Evolutionary conservation across 139 green algal genomes (phyloP).

Genomic region (Choricystis sp.): DNA sequence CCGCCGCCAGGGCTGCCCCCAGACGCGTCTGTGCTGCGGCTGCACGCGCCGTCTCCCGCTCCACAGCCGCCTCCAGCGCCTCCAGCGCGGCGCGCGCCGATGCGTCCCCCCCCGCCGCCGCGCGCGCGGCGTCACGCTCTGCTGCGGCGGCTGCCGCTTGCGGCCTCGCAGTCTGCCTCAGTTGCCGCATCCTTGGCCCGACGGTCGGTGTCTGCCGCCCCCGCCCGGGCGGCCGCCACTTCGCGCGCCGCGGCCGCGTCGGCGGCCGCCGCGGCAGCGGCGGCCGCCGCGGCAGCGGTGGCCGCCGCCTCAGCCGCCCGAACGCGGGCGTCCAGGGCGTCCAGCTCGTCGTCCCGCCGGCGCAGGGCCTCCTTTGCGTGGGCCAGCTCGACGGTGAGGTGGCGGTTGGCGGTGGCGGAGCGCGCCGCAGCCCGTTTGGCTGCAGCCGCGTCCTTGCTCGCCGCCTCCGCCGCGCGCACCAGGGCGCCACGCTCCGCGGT

Average conservation of each 20-base stretch:
- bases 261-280: background rate
- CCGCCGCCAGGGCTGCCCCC: no score
- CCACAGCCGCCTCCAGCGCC: background rate
- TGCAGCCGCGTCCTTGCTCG: background rate
- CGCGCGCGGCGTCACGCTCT: background rate
- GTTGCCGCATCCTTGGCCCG: no score
- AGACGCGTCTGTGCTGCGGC: background rate
- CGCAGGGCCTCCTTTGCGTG: background rate
- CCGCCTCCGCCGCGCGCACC: background rate
- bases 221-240: background rate
- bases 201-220: no score
- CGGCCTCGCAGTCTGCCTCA: no score
- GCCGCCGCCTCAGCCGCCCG: background rate
- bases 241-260: background rate
- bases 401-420: no score
- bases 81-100: background rate
- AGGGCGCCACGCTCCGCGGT: background rate
- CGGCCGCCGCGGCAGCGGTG: no score
- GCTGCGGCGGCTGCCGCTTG: background rate
- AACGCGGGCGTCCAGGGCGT: background rate
- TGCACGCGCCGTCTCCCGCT: no score
- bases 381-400: background rate
- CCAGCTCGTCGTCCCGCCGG: background rate
- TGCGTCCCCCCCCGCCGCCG: background rate
- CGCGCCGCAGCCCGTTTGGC: background rate